Percentiles rank a stretch among this genome's conserved stretches.
These are phyloP conservation scores for Mycosphaerella sp. DNA, from an alignment of 2,329 filamentous ascomycete genomes.

Conservation along the genomic window DNA sequence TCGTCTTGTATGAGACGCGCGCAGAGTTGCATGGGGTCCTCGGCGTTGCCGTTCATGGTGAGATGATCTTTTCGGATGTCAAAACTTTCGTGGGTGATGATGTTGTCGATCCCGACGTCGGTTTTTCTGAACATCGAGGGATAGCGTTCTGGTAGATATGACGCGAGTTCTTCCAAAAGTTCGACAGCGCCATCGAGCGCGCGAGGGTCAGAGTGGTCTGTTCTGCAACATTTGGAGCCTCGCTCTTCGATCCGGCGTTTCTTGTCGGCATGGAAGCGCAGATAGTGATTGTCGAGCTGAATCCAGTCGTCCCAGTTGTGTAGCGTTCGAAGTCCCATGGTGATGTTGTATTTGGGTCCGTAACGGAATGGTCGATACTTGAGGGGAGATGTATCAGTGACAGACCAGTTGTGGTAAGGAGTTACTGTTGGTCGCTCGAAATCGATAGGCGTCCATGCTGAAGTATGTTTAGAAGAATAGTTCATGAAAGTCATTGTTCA, in stretches of 20 bases:
- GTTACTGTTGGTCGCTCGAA: conserved; percentile 56
- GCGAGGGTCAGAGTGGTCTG: conserved; percentile 56
- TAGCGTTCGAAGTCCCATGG: conserved; percentile 68
- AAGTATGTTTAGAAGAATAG: conserved; percentile 10
- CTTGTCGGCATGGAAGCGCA: conserved; percentile 67
- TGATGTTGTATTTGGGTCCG: conserved; percentile 65
- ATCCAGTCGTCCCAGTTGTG: conserved; percentile 67
- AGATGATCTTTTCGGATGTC: conserved; percentile 60
- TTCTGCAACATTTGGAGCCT: conserved; percentile 60
- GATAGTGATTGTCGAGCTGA: conserved; percentile 74
- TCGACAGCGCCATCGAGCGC: conserved; percentile 64
- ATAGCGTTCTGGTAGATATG: conserved; percentile 69
- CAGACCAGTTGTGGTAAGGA: conserved; percentile 63
- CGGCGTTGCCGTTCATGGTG: conserved; percentile 35
- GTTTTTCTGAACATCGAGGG: conserved; percentile 63
- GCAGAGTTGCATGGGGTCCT: conserved; percentile 72
- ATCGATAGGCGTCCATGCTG: conserved; percentile 52
- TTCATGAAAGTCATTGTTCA: not conserved
- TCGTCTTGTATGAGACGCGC: conserved; percentile 75
- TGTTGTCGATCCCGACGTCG: conserved; percentile 60
- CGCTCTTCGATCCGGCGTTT: conserved; percentile 60
- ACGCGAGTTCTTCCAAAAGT: conserved; percentile 64
- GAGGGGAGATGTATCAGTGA: conserved; percentile 63
- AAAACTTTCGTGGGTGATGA: conserved; percentile 65
- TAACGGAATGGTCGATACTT: conserved; percentile 74